Evolutionary conservation across 345 rosid genomes (phyloP), one percentile per base, ranked within the genome.

Genomic region (Pseudoturritis turrita): DNA sequence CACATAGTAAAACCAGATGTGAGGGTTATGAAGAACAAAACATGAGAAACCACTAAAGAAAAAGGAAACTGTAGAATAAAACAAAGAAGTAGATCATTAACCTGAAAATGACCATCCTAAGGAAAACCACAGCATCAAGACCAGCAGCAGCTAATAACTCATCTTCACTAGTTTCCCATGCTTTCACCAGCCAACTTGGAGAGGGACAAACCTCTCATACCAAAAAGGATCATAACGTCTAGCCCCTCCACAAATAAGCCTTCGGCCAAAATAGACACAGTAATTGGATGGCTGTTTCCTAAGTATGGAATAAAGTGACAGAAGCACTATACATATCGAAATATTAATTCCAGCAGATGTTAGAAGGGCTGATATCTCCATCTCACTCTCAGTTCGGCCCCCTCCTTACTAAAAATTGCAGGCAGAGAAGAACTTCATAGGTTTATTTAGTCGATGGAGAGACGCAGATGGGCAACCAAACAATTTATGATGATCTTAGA

Each of bases 321-420:
- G 66, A 49, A 89, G 85, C 66, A 88, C 81, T 53, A 84, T 78
- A 35, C 96, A 85, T 62, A 87, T 36, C 2, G 87, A 91, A 54
- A 85, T 69, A 70, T 95, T 95, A 40, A 91, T 89, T 69, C 90
- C 97, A 17, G 87, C 96, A 39, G 96, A 95, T 62, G 99, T 95
- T 43, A 95, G 75, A 61, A 95, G 85, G 17, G 89, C 96, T 36
- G 77, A 73, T 75, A 95, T 43, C 62, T 89, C 83, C 99, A 95
- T 91, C 80, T 74, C 70, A 23, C 73, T 65, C 31, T 56, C 72
- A 55, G 77, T 78, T 68, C 77, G 10, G 79, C 14, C 46, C 49
- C 52, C 11, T 58, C 72, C 67, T 60, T 28, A 62, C 55, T 71
- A 71, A 59, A 58, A 59, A 9, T 64, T 61, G 61, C 73, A 70